Percentiles rank a stretch among this genome's conserved stretches.
Conservation (phyloP, 345 rosid species). For the Dimocarpus longan region DNA sequence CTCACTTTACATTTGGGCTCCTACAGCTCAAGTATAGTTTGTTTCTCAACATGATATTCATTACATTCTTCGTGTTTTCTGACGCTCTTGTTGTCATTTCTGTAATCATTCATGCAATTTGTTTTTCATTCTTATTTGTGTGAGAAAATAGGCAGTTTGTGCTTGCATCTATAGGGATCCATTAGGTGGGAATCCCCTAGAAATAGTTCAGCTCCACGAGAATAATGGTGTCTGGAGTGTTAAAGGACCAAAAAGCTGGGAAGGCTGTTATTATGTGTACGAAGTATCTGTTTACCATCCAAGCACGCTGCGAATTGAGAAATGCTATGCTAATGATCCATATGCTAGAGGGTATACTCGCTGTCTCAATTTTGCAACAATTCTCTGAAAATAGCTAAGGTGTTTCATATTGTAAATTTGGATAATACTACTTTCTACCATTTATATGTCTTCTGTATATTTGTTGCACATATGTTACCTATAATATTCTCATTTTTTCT, state of each 20-base stretch:
- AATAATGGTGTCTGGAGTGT: slow-evolving; percentile 75
- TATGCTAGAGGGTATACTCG: slow-evolving; percentile 85
- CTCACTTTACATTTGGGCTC: slow-evolving; percentile 84
- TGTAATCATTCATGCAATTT: slow-evolving; percentile 5
- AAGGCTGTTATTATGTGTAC: slow-evolving; percentile 82
- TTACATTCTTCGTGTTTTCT: slow-evolving; percentile 14
- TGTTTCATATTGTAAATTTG: slow-evolving; percentile 15
- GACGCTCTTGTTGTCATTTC: not conserved
- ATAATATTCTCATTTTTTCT: slow-evolving; percentile 28
- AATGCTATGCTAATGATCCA: slow-evolving; percentile 92
- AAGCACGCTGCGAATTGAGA: slow-evolving; percentile 69
- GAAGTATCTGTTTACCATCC: slow-evolving; percentile 84
- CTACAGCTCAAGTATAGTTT: slow-evolving; percentile 77
- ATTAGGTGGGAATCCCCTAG: slow-evolving; percentile 47
- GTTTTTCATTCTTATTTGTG: slow-evolving; percentile 28
- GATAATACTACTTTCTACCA: not conserved
- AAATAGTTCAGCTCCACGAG: slow-evolving; percentile 58
- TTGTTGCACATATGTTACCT: not conserved
- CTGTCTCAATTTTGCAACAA: slow-evolving; percentile 36
- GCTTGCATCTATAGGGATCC: slow-evolving; percentile 57
- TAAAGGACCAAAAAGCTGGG: slow-evolving; percentile 70
- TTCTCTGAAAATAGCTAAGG: slow-evolving; percentile 28
- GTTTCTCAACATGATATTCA: not conserved
- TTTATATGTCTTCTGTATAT: not conserved
- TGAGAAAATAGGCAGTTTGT: slow-evolving; percentile 60